phyloP scores from a whole-genome alignment of 805 yeast species.

The Ogataea chonburiensis region DNA sequence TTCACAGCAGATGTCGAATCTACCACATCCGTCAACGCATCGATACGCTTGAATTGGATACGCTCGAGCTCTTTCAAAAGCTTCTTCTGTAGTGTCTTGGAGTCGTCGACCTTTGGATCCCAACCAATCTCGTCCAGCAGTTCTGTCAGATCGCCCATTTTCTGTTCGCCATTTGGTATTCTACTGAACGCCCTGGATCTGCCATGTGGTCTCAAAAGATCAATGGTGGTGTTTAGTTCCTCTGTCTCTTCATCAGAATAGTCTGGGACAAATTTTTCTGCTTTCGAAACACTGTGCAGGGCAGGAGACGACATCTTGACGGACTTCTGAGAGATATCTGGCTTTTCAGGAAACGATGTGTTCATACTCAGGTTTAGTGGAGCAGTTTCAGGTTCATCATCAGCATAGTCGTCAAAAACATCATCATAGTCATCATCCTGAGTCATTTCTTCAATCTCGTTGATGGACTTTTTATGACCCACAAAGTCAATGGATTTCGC shows the following conservation, averaged over 20 bases:
- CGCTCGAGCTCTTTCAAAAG: constrained; percentile 58
- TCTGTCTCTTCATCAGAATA: constrained; percentile 3
- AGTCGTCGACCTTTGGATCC: constrained; percentile 60
- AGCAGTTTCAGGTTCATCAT: constrained; percentile 23
- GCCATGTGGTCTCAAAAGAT: constrained; percentile 20
- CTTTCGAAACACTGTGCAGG: background rate
- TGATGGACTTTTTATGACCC: constrained; percentile 31
- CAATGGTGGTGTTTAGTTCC: constrained; percentile 7
- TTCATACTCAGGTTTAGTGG: constrained; percentile 22
- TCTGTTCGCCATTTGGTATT: constrained; percentile 22
- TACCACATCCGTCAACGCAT: constrained; percentile 44
- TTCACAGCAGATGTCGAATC: constrained; percentile 43
- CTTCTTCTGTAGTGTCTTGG: constrained; percentile 54
- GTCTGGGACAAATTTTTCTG: constrained; percentile 5
- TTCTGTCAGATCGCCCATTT: constrained; percentile 49
- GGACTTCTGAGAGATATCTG: constrained; percentile 16
- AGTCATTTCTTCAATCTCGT: constrained; percentile 25
- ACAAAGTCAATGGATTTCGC: constrained; percentile 32
- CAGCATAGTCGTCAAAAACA: constrained; percentile 32
- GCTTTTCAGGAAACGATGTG: constrained; percentile 3
- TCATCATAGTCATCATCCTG: constrained; percentile 30
- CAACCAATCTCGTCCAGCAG: constrained; percentile 77
- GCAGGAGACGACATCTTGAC: constrained; percentile 4
- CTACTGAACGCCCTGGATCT: constrained; percentile 34
- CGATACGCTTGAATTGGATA: constrained; percentile 62